These are phyloP conservation scores for Saccharata proteae DNA, from an alignment of 2,329 filamentous ascomycete species.

Conservation along the genomic window DNA sequence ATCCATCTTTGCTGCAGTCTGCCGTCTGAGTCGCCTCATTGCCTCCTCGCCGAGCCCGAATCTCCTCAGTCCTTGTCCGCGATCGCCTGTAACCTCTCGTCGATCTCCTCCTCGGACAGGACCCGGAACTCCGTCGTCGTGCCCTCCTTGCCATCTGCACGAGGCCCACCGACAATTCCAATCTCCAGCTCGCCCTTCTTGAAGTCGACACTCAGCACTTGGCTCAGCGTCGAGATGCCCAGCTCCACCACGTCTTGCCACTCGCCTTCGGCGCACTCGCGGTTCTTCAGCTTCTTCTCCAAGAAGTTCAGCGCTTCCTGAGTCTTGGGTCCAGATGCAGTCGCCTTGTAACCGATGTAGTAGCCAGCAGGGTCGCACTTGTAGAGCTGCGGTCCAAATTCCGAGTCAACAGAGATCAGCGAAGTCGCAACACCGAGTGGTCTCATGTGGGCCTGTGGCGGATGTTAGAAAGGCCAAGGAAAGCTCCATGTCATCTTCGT, in stretches of 20 bases:
- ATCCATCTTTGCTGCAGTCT: too few relatives aligned
- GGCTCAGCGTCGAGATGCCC: slow-evolving; percentile 89
- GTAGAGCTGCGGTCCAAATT: slow-evolving; percentile 88
- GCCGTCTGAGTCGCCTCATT: too few relatives aligned
- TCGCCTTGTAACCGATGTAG: slow-evolving; percentile 97
- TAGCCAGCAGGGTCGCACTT: slow-evolving; percentile 98
- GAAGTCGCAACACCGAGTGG: slow-evolving; percentile 93
- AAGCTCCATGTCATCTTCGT: slow-evolving; percentile 5
- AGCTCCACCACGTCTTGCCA: slow-evolving; percentile 99
- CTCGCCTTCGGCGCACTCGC: slow-evolving; percentile 78
- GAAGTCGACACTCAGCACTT: slow-evolving; percentile 95
- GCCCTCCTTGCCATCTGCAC: slow-evolving; percentile 70
- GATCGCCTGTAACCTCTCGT: slow-evolving; percentile 94
- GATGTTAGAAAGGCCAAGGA: slow-evolving; percentile 16
- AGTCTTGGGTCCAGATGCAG: slow-evolving; percentile 92
- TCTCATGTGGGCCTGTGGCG: slow-evolving; percentile 78
- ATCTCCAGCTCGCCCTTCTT: slow-evolving; percentile 99
- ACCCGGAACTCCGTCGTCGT: slow-evolving; percentile 70
- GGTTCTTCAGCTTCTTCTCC: slow-evolving; percentile 99
- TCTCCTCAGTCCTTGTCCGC: slow-evolving; percentile 83
- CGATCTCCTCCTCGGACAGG: slow-evolving; percentile 94
- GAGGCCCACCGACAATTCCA: slow-evolving; percentile 86
- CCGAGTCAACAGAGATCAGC: slow-evolving; percentile 83
- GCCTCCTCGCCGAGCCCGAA: too few relatives aligned
- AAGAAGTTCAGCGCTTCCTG: slow-evolving; percentile 97